Evolutionary conservation across 176 grass and related monocot species (phyloP), one percentile per base, ranked within the genome.

Genomic region (Eremochloa ophiuroides): DNA sequence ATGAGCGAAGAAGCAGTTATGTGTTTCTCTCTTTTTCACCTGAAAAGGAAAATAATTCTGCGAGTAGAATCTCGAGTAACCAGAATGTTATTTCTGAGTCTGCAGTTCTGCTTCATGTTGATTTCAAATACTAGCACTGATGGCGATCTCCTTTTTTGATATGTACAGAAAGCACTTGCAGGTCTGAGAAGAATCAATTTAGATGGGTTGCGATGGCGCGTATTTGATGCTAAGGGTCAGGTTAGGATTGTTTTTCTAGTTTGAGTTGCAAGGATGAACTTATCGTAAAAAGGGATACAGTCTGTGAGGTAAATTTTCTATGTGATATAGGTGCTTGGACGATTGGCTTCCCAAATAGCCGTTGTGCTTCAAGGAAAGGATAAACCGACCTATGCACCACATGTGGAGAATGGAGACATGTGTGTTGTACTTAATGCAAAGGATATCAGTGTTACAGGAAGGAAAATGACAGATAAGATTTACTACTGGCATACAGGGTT

Each of bases 151-250:
- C 51, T 65, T 86, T 31, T 40, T 71, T 42, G 62, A 83, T 17
- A 11, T 86, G 4, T 25, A 37, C 76, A 99, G 93, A 99, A 99
- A 99, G 96, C 93, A 76, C 76, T 99, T 27, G 96, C 96, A 71
- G 96, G 96, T 25, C 74, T 99, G 76, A 95, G 87, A 84, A 91
- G 93, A 86, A 99, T 99, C 60, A 88, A 91, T 59, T 86, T 99
- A 62, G 96, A 99, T 17, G 96, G 96, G 44, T 37, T 99, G 35
- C 85, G 91, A 17, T 99, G 96, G 96, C 92, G 96, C 18, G 87
- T 99, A 82, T 99, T 99, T 90, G 96, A 99, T 31, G 93, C 96
- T 60, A 99, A 95, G 85, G 91, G 93, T 18, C 96, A 99, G 86
- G 96, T 93, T 73, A 42, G 59, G 7, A 61, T 78, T 66, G 25